Percentiles rank a stretch among this genome's conserved stretches.
These are phyloP conservation scores for Myriosclerotinia duriaeana DNA, from an alignment of 2,329 filamentous ascomycete genomes.

Conservation along the genomic window DNA sequence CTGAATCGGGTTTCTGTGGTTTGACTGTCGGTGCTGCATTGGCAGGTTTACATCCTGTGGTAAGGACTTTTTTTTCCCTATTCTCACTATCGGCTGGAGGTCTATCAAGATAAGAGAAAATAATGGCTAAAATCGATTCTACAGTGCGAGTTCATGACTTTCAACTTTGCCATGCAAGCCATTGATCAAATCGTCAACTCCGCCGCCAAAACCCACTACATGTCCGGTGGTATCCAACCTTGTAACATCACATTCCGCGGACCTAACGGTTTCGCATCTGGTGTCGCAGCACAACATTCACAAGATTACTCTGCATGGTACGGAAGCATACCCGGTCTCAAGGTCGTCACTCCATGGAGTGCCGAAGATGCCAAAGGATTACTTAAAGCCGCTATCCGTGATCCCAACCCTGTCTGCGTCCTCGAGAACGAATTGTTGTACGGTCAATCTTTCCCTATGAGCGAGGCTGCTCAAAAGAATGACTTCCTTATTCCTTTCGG, in stretches of 20 bases:
- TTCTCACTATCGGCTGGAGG: constrained; percentile 16
- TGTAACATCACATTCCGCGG: constrained; percentile 99
- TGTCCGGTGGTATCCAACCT: constrained; percentile 98
- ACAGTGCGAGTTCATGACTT: constrained; percentile 99
- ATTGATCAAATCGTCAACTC: constrained; percentile 99
- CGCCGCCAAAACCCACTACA: constrained; percentile 98
- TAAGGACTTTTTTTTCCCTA: constrained; percentile 52
- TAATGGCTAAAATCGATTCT: constrained; percentile 17
- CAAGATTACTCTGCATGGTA: constrained; percentile 99
- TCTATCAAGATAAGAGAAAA: constrained; percentile 1
- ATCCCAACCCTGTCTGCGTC: constrained; percentile 94
- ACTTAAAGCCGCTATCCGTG: constrained; percentile 94
- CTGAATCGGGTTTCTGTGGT: constrained; percentile 92
- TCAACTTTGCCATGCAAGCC: constrained; percentile 99
- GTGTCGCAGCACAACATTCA: constrained; percentile 96
- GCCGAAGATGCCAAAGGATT: constrained; percentile 98
- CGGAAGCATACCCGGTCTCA: constrained; percentile 93
- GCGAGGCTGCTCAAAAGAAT: constrained; percentile 89
- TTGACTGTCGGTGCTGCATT: constrained; percentile 92
- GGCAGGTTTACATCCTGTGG: constrained; percentile 88
- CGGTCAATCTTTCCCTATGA: constrained; percentile 94
- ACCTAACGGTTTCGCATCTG: constrained; percentile 94
- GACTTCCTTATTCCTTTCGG: constrained; percentile 97
- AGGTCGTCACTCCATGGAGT: constrained; percentile 95
- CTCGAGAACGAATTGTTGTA: constrained; percentile 90